Base-by-base conservation (phyloP, 2,329 filamentous ascomycete species). In the Colletotrichum tabaci region DNA sequence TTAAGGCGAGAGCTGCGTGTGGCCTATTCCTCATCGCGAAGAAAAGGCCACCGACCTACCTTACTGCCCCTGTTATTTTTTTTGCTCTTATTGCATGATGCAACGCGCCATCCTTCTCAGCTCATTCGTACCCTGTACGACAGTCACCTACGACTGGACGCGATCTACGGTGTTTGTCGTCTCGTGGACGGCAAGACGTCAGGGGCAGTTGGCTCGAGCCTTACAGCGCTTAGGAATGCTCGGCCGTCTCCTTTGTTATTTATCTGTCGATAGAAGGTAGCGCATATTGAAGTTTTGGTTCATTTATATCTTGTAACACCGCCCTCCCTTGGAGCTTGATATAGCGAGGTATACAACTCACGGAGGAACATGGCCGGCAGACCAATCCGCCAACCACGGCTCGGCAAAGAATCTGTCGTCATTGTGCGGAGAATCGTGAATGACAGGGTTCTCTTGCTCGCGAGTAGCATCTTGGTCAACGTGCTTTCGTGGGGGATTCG, bases 131-230 rank as follows among this genome's bases (percentile, higher is more conserved):
- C 23, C 23, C 23, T 23, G 23, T 23, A 23, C 23, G 23, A 23
- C 23, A 23, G 23, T 23, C 23, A 23, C 23, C 23, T 23, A 23
- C 2, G 23, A 23, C 23, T 23, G 23, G 23, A 23, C 23, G 23
- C 23, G 23, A 23, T 23, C 23, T 23, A 23, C 23, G 23, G 23
- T 23, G 23, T 23, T 23, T 23, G 12, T 40, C 56, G 56, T 60
- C 44, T 60, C 56, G 56, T 56, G 30, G 53, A 56, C 30, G 53
- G 26, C 30, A 40, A 56, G 30, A 40, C 53, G 56, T 60, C 35
- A 35, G 56, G 56, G 38, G 56, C 56, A 60, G 56, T 60, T 60
- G 38, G 56, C 56, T 60, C 56, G 56, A 60, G 56, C 21, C 38
- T 60, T 40, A 60, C 44, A 46, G 38, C 56, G n/a, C 56, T 40